Evolutionary conservation across 2,329 filamentous ascomycete species (phyloP), one percentile per base, ranked within the genome.

Genomic region (Aspergillus luchuensis): DNA sequence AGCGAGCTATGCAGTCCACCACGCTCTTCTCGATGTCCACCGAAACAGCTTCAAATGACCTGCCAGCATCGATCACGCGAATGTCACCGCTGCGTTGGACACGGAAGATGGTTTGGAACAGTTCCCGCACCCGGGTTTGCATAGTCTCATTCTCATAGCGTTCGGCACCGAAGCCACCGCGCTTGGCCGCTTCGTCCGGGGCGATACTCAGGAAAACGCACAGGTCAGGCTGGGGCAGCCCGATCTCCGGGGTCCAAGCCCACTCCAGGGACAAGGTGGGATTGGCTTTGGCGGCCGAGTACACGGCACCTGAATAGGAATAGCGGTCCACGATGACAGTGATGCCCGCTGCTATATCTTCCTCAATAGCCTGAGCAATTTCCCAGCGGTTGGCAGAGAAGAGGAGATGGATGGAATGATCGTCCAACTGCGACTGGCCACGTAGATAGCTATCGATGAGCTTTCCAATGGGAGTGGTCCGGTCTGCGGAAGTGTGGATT

Each of bases 321-420:
- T 98, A 99, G 51, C 95, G 88, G 76, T 99, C 95, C 67, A 94
- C 88, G 41, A 99, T 82, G 33, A 99, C 84, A 0, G 87, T 95
- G 19, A 83, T 88, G 8, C 94, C 93, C 1, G 81, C 75, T 0
- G 81, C 78, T 5, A 97, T 80, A 56, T 80, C 75, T 39, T 73
- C 62, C 36, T 76, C 70, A 38, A 82, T 81, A 47, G 70, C 69
- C 28, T 72, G 71, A 13, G 79, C 76, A 43, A 81, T 75, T 72
- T 97, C 93, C 93, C 93, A 97, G 51, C 93, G 85, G 74, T 97
- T 97, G 8, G 93, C 92, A 61, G 89, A 92, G 77, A 97, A 97
- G 19, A 97, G 83, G 1, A 97, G 83, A 75, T 97, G 93, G 68
- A 97, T 94, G 4, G 89, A 90, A 72, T 96, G 92, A 74, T 97